Conservation (phyloP, 2,329 filamentous ascomycete species). For the Pestalotiopsis fici region DNA sequence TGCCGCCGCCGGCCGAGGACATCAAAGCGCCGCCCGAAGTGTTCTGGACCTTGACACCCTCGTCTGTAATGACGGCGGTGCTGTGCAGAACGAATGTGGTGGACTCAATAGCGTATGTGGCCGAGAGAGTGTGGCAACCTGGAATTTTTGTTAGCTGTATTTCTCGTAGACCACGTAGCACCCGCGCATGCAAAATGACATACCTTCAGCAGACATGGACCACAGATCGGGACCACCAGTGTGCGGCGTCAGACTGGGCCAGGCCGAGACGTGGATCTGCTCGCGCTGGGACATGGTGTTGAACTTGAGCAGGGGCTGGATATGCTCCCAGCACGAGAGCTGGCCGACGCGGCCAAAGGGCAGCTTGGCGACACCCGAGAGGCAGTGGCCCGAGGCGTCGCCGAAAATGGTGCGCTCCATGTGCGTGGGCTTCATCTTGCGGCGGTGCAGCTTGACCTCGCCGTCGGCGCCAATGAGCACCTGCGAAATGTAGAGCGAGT, state of each 20-base stretch:
- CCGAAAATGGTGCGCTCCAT: conserved; percentile 53
- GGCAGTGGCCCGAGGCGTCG: conserved; percentile 38
- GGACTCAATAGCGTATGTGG: conserved; percentile 59
- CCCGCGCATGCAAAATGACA: too few relatives aligned
- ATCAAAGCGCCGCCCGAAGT: conserved; percentile 42
- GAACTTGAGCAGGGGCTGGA: conserved; percentile 50
- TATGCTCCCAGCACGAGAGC: conserved; percentile 53
- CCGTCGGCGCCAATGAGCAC: conserved; percentile 42
- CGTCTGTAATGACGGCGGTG: conserved; percentile 45
- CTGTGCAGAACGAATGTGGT: conserved; percentile 55
- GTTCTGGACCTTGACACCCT: conserved; percentile 42
- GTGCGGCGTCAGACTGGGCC: conserved; percentile 36
- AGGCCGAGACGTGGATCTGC: conserved; percentile 48
- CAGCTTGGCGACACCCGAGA: conserved; percentile 36
- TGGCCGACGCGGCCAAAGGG: conserved; percentile 37
- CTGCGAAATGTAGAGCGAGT: conserved; percentile 47
- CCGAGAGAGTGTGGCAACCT: conserved; percentile 45
- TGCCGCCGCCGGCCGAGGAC: conserved; percentile 40
- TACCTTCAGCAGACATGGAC: conserved; percentile 31
- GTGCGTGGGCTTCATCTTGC: conserved; percentile 55
- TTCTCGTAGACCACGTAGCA: too few relatives aligned
- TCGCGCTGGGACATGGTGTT: conserved; percentile 43
- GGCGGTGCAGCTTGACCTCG: conserved; percentile 37
- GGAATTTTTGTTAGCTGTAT: not conserved
- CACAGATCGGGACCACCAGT: conserved; percentile 23